phyloP scores from a whole-genome alignment of 2,329 filamentous ascomycete genomes.

The Thielaviopsis ethacetica region DNA sequence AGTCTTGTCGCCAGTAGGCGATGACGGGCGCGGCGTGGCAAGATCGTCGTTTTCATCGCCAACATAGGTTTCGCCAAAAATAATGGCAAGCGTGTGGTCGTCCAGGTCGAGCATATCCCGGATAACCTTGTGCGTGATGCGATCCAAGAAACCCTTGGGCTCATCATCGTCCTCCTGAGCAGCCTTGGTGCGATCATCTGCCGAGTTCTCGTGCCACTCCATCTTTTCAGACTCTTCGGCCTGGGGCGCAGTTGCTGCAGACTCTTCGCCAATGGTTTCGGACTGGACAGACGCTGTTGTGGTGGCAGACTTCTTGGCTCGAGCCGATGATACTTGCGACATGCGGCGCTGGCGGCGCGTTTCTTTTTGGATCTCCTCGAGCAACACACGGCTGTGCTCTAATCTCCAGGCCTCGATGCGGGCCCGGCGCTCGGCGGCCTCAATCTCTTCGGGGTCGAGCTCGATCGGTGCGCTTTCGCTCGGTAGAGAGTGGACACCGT shows the following conservation, averaged over 20 bases:
- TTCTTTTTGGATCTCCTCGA: constrained; percentile 81
- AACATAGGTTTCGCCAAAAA: constrained; percentile 68
- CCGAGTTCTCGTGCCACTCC: constrained; percentile 19
- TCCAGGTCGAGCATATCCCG: constrained; percentile 83
- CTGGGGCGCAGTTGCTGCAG: not conserved
- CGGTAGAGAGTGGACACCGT: constrained; percentile 27
- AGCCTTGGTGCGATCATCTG: constrained; percentile 37
- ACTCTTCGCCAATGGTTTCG: constrained; percentile 5
- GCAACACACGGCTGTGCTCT: constrained; percentile 70
- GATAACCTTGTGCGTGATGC: constrained; percentile 73
- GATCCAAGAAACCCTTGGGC: constrained; percentile 57
- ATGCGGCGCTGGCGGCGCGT: constrained; percentile 49
- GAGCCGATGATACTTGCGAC: constrained; percentile 34
- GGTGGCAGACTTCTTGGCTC: not conserved
- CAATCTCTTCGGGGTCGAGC: constrained; percentile 35
- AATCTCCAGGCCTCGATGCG: constrained; percentile 85
- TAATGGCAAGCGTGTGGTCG: constrained; percentile 64
- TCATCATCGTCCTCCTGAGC: constrained; percentile 29
- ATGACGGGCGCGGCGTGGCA: constrained; percentile 28
- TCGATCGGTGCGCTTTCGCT: constrained; percentile 19
- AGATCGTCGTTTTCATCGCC: constrained; percentile 30
- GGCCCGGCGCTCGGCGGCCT: constrained; percentile 58
- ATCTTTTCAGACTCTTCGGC: constrained; percentile 10
- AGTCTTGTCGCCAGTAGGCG: constrained; percentile 18
- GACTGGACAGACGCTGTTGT: constrained; percentile 4